A percentile compares a stretch with the other conserved stretches of the same genome.
These are phyloP conservation scores for Pterocarpus santalinus DNA, from an alignment of 306 rosid genomes.

Conservation along the genomic window DNA sequence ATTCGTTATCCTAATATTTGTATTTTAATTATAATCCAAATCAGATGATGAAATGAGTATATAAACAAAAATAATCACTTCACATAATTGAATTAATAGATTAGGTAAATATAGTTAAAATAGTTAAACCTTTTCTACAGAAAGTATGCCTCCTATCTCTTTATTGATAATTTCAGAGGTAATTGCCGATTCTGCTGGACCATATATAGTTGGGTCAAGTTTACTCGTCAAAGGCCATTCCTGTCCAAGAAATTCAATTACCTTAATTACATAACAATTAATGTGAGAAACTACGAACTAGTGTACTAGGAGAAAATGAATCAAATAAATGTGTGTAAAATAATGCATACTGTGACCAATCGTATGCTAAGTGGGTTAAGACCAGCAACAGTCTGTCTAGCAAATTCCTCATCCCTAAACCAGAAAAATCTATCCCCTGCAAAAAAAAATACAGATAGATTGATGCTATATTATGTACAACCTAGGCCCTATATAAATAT, in stretches of 20 bases:
- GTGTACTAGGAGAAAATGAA: not conserved
- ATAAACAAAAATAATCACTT: too few species aligned
- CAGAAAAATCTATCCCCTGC: constrained; percentile 84
- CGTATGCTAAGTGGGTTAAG: constrained; percentile 73
- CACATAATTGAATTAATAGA: not conserved
- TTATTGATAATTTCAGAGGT: constrained; percentile 64
- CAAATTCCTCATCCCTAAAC: constrained; percentile 81
- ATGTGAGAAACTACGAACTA: not conserved
- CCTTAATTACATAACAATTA: not conserved
- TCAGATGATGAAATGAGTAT: not conserved
- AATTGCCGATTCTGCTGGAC: constrained; percentile 74
- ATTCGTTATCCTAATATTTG: not conserved
- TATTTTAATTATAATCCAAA: not conserved
- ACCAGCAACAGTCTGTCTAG: constrained; percentile 84
- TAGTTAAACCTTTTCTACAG: constrained; percentile 61
- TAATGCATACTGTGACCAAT: constrained; percentile 60
- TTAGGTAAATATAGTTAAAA: not conserved
- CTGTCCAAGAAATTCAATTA: constrained; percentile 51
- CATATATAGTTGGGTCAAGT: constrained; percentile 73
- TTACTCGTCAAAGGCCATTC: constrained; percentile 90
- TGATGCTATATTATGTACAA: not conserved
- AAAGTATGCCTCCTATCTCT: constrained; percentile 65
- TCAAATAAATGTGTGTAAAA: constrained; percentile 2
- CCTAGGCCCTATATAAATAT: not conserved
- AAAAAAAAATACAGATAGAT: not conserved